Base-by-base conservation (phyloP, 768 basidiomycete species). In the Coprinellus aureogranulatus region DNA sequence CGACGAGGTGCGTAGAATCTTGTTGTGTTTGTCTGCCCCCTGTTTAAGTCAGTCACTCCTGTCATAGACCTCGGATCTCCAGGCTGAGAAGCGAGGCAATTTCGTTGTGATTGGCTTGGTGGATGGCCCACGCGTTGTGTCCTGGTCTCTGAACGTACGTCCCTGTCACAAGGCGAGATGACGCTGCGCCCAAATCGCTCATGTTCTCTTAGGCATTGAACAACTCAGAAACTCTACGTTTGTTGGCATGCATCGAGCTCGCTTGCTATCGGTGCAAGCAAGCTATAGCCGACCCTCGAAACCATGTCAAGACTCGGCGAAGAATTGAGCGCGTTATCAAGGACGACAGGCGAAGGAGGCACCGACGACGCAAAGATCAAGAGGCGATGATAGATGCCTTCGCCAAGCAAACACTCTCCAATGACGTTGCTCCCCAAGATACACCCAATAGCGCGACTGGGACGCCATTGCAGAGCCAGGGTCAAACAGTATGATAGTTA, bases 81-180 rank as follows among this genome's bases (percentile, higher is more conserved):
- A 92, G 74, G 90, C 90, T 18, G 91, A 93, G 72, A 90, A 89
- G 72, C 82, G 91, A 61, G 91, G 91, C 53, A 92, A 92, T 68
- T 93, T 93, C 66, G 86, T 93, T 22, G 89, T 93, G 26, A 82
- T 93, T 54, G 87, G 88, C 42, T 88, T 87, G 55, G 84, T 93
- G 22, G 89, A 92, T 58, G 85, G 84, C 22, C 68, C 77, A 40
- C 83, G 81, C 41, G 90, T 93, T 40, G 76, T 92, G 30, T 92
- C 91, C 14, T 93, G 90, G 90, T 92, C 91, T 28, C 68, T 92
- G 58, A 92, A 92, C 65, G 90, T 90, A 64, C 55, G 85, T 67
- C 37, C 50, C 37, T 34, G 46, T 59, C n/a, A 44, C 45, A 26
- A 54, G 48, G 30, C 59, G 65, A 59, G 64, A 45, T 53, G 37